Evolutionary conservation across 352 stramenopile species (phyloP).

Genomic region (Pythium chondricola): DNA sequence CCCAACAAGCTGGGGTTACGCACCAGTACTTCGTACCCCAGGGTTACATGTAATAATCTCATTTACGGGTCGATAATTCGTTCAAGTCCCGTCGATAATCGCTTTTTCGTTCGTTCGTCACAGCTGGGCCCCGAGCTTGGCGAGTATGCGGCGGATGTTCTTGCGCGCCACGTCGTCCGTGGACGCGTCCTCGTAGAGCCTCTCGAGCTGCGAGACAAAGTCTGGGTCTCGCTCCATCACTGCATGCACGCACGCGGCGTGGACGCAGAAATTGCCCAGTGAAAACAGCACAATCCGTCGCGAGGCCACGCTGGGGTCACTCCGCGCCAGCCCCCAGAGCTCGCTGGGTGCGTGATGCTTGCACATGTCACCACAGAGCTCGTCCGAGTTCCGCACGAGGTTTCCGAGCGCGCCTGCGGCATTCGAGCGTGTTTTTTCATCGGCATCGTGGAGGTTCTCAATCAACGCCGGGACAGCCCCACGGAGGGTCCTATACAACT

Average conservation of each 20-base stretch:
- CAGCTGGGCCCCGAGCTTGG: too few relatives aligned
- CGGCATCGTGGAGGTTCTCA: conserved; percentile 56
- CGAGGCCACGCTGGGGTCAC: conserved; percentile 50
- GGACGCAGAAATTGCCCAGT: conserved; percentile 86
- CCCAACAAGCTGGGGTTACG: too few relatives aligned
- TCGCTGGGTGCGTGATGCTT: conserved; percentile 42
- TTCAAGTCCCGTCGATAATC: too few relatives aligned
- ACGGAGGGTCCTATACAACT: conserved; percentile 69
- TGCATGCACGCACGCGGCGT: conserved; percentile 56
- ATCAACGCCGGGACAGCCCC: conserved; percentile 59
- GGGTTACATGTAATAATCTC: too few relatives aligned
- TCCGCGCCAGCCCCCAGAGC: conserved; percentile 64
- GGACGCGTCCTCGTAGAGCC: conserved; percentile 51
- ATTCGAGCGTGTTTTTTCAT: conserved; percentile 92
- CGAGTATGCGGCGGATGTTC: conserved; percentile 64
- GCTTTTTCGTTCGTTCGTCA: too few relatives aligned
- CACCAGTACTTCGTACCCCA: too few relatives aligned
- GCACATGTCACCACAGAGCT: conserved; percentile 70
- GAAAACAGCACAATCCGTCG: conserved; percentile 89
- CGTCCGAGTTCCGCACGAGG: conserved; percentile 85
- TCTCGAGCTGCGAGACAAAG: conserved; percentile 41
- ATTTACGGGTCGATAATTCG: too few relatives aligned
- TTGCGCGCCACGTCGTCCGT: conserved; percentile 59
- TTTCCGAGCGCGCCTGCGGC: conserved; percentile 89
- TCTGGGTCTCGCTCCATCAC: conserved; percentile 30